phyloP scores from a whole-genome alignment of 345 rosid species.

The Heritiera littoralis region DNA sequence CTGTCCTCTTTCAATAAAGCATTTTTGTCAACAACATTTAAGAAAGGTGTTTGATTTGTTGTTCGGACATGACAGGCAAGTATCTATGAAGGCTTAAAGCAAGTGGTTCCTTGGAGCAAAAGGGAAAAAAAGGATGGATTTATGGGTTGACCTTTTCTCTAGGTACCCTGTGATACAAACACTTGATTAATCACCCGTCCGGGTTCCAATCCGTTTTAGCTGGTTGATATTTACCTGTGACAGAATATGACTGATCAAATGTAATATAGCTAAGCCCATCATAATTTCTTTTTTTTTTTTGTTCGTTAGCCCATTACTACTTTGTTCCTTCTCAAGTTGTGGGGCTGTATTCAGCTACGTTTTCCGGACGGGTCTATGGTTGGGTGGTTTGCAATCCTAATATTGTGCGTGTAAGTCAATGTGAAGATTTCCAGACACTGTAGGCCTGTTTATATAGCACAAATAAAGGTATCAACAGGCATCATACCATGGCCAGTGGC shows the following conservation, averaged over 20 bases:
- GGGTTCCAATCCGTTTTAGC: neutral
- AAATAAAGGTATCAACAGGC: neutral
- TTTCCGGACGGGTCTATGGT: neutral
- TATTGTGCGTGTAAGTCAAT: neutral
- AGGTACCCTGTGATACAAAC: neutral
- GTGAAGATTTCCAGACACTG: neutral
- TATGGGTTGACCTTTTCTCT: slow-evolving; percentile 28
- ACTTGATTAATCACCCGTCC: neutral
- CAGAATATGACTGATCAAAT: slow-evolving; percentile 17
- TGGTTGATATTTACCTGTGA: slow-evolving; percentile 2
- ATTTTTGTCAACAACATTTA: neutral
- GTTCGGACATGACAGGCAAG: slow-evolving; percentile 44
- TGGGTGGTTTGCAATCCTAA: neutral
- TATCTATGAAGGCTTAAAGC: slow-evolving; percentile 68
- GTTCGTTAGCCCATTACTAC: neutral
- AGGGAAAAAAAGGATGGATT: slow-evolving; percentile 46
- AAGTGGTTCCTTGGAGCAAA: slow-evolving; percentile 61
- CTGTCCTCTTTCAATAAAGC: neutral
- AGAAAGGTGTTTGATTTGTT: neutral
- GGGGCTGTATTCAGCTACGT: slow-evolving; percentile 9
- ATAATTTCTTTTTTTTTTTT: too few species aligned
- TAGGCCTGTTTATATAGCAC: neutral
- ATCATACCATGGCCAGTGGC: neutral
- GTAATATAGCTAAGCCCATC: neutral
- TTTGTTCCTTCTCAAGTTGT: neutral